phyloP scores from a whole-genome alignment of 1,284 basidiomycete species.

The Coniferiporia weirii region DNA sequence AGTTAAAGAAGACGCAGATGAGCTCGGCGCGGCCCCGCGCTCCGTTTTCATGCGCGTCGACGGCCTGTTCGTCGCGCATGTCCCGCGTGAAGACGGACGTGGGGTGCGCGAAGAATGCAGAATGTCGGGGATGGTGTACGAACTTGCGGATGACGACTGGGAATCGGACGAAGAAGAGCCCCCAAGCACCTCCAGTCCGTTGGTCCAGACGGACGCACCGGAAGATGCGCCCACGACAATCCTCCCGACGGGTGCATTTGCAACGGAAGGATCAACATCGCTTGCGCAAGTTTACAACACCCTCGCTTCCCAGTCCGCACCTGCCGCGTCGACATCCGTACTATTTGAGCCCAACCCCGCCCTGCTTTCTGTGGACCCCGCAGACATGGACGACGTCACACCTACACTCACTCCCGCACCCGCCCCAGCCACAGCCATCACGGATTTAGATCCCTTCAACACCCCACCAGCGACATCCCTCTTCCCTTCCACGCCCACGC shows the following conservation, averaged over 20 bases:
- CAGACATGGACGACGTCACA: background rate
- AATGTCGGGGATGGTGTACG: conserved; percentile 64
- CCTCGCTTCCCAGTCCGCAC: background rate
- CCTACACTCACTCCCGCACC: no score
- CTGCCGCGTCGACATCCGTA: background rate
- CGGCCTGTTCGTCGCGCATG: conserved; percentile 54
- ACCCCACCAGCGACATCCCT: background rate
- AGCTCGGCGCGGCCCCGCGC: conserved; percentile 51
- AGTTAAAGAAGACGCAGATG: conserved; percentile 22
- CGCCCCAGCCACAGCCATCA: background rate
- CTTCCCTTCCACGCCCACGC: background rate
- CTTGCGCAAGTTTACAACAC: background rate
- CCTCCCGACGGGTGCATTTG: background rate
- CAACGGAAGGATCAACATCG: background rate
- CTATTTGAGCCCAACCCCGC: conserved; percentile 9
- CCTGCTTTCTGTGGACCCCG: background rate
- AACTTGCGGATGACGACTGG: conserved; percentile 69
- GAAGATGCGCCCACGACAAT: background rate
- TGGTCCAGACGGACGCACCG: background rate
- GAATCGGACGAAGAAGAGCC: conserved; percentile 26
- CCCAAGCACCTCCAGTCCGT: background rate
- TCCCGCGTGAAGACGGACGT: conserved; percentile 34
- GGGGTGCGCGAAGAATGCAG: conserved; percentile 50
- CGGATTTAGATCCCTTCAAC: background rate
- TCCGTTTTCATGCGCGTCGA: conserved; percentile 66